Evolutionary conservation across 768 basidiomycete genomes (phyloP).

Genomic region (Boletus rubroflammeus): DNA sequence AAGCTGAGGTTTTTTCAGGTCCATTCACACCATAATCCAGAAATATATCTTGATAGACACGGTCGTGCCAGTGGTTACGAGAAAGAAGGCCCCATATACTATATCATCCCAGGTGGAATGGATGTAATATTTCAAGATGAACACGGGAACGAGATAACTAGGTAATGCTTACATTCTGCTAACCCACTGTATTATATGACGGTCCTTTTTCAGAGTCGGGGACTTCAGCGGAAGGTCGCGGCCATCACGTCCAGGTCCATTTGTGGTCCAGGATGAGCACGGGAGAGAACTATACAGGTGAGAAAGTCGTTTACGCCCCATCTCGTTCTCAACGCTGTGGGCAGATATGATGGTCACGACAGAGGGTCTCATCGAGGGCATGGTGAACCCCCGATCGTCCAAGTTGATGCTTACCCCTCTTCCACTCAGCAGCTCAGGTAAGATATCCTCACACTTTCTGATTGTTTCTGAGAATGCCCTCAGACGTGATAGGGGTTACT

Average conservation of each 20-base stretch:
- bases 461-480: constrained; percentile 6
- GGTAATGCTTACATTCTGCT: constrained; percentile 35
- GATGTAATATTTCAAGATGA: constrained; percentile 69
- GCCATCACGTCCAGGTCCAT: constrained; percentile 37
- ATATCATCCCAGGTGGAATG: constrained; percentile 63
- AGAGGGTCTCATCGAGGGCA: constrained; percentile 22
- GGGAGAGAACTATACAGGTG: constrained; percentile 60
- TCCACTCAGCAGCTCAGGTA: constrained; percentile 18
- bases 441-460: constrained; percentile 1
- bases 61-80: constrained; percentile 15
- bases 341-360: constrained; percentile 27
- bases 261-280: constrained; percentile 56
- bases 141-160: constrained; percentile 57
- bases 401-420: constrained; percentile 21
- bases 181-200: neutral
- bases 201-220: constrained; percentile 41
- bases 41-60: constrained; percentile 24
- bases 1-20: constrained; percentile 17
- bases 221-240: constrained; percentile 39
- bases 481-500: constrained; percentile 25
- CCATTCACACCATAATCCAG: constrained; percentile 24
- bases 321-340: constrained; percentile 1
- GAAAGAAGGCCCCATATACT: constrained; percentile 40
- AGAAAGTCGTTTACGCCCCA: neutral
- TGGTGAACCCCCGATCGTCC: constrained; percentile 26